A percentile compares a stretch with the other conserved stretches of the same genome.
Evolutionary conservation across 2,329 filamentous ascomycete genomes (phyloP).

Genomic region (Xylariomycetidae sp.): DNA sequence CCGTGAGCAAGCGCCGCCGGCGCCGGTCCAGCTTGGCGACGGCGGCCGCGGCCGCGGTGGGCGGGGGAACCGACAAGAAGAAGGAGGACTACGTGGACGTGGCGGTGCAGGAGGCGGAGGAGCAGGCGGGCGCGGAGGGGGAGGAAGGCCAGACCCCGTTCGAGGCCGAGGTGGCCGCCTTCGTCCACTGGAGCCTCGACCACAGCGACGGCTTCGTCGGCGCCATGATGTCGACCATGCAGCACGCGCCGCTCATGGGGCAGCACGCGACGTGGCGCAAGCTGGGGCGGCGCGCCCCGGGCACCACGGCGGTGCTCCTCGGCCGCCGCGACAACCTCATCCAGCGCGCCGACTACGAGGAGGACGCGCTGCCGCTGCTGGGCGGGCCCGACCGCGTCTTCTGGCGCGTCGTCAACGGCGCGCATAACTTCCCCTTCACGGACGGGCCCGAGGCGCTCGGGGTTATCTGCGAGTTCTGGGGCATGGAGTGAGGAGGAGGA

Average conservation of each 20-base stretch:
- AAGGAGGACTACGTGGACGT: slow-evolving; percentile 32
- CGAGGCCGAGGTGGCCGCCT: slow-evolving; percentile 41
- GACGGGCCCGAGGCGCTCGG: slow-evolving; percentile 37
- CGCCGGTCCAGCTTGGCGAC: slow-evolving; percentile 9
- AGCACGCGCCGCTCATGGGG: slow-evolving; percentile 45
- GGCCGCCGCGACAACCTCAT: slow-evolving; percentile 47
- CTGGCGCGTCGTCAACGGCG: slow-evolving; percentile 47
- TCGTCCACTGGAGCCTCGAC: slow-evolving; percentile 53
- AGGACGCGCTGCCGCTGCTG: slow-evolving; percentile 44
- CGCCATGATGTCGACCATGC: slow-evolving; percentile 53
- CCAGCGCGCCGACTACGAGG: slow-evolving; percentile 40
- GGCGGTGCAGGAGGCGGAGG: slow-evolving; percentile 36
- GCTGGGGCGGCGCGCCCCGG: slow-evolving; percentile 35
- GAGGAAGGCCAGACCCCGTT: slow-evolving; percentile 29
- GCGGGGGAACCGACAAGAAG: no score
- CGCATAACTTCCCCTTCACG: slow-evolving; percentile 60
- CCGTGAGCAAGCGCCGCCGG: slow-evolving; percentile 22
- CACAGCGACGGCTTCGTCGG: slow-evolving; percentile 53
- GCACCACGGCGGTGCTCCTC: slow-evolving; percentile 47
- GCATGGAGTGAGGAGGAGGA: slow-evolving; percentile 7
- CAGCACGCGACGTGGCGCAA: slow-evolving; percentile 45
- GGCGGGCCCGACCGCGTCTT: slow-evolving; percentile 43
- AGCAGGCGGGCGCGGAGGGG: slow-evolving; percentile 23
- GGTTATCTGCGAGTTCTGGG: slow-evolving; percentile 45
- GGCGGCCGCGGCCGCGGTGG: slow-evolving; percentile 7